Evolutionary conservation across 148 eudicot genomes (phyloP), one percentile per base, ranked within the genome.

Genomic region (Rhododendron simsii): DNA sequence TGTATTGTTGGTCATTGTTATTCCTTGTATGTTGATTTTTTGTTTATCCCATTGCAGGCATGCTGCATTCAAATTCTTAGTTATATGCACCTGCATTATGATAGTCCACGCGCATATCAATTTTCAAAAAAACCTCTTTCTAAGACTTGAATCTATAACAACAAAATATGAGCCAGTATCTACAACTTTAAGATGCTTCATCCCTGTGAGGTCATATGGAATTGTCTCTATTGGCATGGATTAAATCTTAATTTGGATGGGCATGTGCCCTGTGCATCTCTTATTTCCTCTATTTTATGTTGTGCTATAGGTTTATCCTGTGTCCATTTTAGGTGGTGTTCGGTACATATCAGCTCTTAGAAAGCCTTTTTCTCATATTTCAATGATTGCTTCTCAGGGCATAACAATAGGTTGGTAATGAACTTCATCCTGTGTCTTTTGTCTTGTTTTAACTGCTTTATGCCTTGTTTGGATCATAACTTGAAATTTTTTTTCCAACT

Each of bases 351-450:
- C 94, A 74, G 95, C 99, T 33, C 81, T 96, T 14, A 90, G 85
- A 88, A 96, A 90, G 93, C 96, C 98, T 41, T 96, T 96, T 88
- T 84, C 91, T 85, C 95, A 95, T 84, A 96, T 96, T 80, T 96
- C 98, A 12, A 87, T 96, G 91, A 91, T 94, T 83, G 99, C 95
- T 91, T 95, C 99, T 86, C 99, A 96, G 90, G 99, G 99, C 91
- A 92, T 96, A 84, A 88, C 87, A 75, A 59, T 92, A 89, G 96
- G 98, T 96, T 59, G 55, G 86, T 82, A 63, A 81, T 71, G 33
- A 51, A 28, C 59, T 57, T 83, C 26, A 30, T 23, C 39, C 41
- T 77, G 47, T 51, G 15, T 26, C 73, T 85, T 26, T 37, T 73
- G 4, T 33, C 26, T 67, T 71, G 39, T 45, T 69, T 81, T 47